Percentiles rank a stretch among this genome's conserved stretches.
These are phyloP conservation scores for Pelargonium myrrhifolium DNA, from an alignment of 441 rosid species.

Conservation along the genomic window DNA sequence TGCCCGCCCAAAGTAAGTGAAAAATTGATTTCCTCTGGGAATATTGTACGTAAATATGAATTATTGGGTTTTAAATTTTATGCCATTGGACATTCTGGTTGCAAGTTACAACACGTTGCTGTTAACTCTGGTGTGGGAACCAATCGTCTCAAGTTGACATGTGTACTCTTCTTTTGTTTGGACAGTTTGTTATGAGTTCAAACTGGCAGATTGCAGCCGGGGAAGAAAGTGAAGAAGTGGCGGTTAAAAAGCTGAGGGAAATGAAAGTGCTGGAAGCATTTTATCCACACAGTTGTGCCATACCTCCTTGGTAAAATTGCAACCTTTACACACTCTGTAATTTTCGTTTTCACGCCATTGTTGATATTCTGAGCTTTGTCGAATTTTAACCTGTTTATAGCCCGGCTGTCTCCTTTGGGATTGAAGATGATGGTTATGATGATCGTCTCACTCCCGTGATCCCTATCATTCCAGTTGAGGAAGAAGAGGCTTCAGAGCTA, in stretches of 20 bases:
- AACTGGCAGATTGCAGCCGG: slow-evolving; percentile 49
- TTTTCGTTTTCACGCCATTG: too few relatives aligned
- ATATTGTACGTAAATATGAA: too few relatives aligned
- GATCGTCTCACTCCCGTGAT: slow-evolving; percentile 44
- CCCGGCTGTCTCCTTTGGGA: slow-evolving; percentile 42
- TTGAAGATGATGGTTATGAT: slow-evolving; percentile 34
- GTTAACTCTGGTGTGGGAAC: background rate
- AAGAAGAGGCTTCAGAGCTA: slow-evolving; percentile 20
- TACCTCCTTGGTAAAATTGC: slow-evolving; percentile 34
- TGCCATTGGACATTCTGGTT: too few relatives aligned
- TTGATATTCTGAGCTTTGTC: background rate
- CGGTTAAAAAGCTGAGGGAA: slow-evolving; percentile 41
- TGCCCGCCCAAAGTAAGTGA: slow-evolving; percentile 48
- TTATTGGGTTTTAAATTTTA: too few relatives aligned
- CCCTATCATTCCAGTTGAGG: slow-evolving; percentile 52
- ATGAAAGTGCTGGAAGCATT: slow-evolving; percentile 49
- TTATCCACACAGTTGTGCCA: slow-evolving; percentile 47
- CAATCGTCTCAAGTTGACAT: background rate
- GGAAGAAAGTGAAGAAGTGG: slow-evolving; percentile 50
- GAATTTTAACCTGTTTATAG: slow-evolving; percentile 25
- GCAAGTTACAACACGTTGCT: background rate
- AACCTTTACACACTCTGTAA: background rate
- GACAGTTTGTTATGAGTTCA: slow-evolving; percentile 38
- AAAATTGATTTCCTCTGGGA: too few relatives aligned
- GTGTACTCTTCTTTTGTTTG: background rate